Percentiles rank a stretch among this genome's conserved stretches.
Conservation (phyloP, 352 stramenopile species). For the Phytophthora europaea region DNA sequence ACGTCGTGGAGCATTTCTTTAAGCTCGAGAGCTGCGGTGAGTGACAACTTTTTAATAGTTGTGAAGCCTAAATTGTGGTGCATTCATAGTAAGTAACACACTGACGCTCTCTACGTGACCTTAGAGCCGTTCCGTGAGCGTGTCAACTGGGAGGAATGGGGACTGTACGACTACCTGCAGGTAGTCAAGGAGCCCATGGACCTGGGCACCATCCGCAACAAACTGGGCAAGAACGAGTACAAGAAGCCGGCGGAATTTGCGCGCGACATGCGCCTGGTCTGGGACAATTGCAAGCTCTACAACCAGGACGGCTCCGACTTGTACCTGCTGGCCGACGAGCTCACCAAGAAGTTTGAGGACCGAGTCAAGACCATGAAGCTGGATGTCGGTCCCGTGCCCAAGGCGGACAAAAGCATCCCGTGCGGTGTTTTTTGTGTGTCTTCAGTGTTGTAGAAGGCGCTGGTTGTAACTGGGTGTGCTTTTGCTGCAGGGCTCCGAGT, state of each 20-base stretch:
- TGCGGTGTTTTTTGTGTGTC: constrained; percentile 36
- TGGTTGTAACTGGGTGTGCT: constrained; percentile 12
- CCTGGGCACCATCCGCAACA: constrained; percentile 87
- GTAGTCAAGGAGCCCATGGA: constrained; percentile 95
- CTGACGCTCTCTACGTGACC: constrained; percentile 4
- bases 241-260: constrained; percentile 88
- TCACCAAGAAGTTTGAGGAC: constrained; percentile 92
- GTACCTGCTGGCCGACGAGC: constrained; percentile 84
- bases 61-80: neutral
- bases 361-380: constrained; percentile 87
- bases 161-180: constrained; percentile 92
- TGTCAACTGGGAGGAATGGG: constrained; percentile 92
- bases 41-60: constrained; percentile 3
- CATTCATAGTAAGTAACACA: neutral
- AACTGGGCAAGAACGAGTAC: constrained; percentile 87
- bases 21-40: constrained; percentile 81
- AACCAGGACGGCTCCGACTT: constrained; percentile 92
- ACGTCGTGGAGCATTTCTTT: constrained; percentile 86
- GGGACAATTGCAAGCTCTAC: constrained; percentile 91
- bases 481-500: constrained; percentile 69
- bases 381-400: constrained; percentile 71
- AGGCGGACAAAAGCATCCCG: constrained; percentile 76
- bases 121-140: constrained; percentile 88
- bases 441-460: neutral
- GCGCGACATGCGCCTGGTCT: constrained; percentile 86